These are phyloP conservation scores for Serendipita sp. DNA, from an alignment of 768 basidiomycete genomes.

Conservation along the genomic window DNA sequence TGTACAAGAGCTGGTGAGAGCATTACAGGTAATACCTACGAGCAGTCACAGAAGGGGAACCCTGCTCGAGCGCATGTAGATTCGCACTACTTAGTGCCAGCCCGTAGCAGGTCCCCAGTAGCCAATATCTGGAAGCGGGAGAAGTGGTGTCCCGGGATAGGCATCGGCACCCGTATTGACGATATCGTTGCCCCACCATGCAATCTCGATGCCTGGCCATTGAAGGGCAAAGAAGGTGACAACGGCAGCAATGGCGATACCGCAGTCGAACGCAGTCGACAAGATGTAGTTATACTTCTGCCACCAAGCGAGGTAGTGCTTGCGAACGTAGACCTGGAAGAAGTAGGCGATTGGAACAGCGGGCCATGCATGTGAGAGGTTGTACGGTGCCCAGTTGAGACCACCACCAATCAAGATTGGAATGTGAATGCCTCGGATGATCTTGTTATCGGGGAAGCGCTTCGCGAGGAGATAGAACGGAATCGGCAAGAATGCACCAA, in stretches of 20 bases:
- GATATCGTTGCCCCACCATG: constrained; percentile 7
- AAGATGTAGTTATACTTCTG: constrained; percentile 13
- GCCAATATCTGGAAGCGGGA: not conserved
- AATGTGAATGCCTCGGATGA: constrained; percentile 6
- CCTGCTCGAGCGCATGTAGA: not conserved
- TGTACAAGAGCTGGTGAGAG: not conserved
- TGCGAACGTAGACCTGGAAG: constrained; percentile 8
- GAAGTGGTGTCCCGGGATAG: not conserved
- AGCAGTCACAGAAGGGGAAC: not conserved
- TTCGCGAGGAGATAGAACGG: constrained; percentile 19
- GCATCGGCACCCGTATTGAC: constrained; percentile 2
- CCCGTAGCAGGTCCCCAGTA: not conserved
- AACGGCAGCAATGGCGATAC: constrained; percentile 18
- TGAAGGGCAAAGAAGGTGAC: constrained; percentile 18
- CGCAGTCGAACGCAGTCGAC: constrained; percentile 17
- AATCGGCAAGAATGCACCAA: constrained; percentile 22
- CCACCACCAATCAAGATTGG: constrained; percentile 4
- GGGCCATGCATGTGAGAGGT: constrained; percentile 1
- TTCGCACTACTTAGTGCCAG: constrained; percentile 1
- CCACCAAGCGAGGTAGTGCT: constrained; percentile 9
- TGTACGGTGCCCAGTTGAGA: constrained; percentile 6
- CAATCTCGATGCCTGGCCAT: not conserved
- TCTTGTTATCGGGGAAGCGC: constrained; percentile 14
- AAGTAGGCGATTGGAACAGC: constrained; percentile 3
- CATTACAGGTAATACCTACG: not conserved